A percentile compares a stretch with the other conserved stretches of the same genome.
phyloP scores from a whole-genome alignment of 768 basidiomycete species.

The Cystobasidium onofrii region DNA sequence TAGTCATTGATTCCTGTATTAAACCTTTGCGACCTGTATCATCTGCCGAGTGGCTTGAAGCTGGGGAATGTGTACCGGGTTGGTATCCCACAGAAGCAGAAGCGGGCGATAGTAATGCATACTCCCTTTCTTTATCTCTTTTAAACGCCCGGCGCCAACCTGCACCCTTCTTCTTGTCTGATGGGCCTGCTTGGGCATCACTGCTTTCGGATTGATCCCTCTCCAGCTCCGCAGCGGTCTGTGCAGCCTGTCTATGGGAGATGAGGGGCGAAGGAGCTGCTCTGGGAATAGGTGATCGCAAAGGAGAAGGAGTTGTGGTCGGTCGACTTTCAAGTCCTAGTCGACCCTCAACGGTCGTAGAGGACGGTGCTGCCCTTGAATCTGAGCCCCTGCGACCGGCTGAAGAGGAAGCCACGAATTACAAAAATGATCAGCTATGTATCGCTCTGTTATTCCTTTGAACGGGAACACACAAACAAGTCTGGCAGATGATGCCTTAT shows the following conservation, averaged over 20 bases:
- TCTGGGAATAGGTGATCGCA: neutral
- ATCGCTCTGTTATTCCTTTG: neutral
- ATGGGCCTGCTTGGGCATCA: neutral
- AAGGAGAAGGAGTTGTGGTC: neutral
- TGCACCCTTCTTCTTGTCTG: neutral
- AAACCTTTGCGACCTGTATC: neutral
- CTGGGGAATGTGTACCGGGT: neutral
- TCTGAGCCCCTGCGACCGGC: slow-evolving; percentile 10
- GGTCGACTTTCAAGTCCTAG: neutral
- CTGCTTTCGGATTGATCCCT: neutral
- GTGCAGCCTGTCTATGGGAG: neutral
- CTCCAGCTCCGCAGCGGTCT: neutral
- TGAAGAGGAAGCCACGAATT: neutral
- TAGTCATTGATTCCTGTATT: neutral
- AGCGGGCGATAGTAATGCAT: neutral
- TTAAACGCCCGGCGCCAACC: neutral
- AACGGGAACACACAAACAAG: slow-evolving; percentile 30
- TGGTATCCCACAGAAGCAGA: neutral
- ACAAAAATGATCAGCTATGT: neutral
- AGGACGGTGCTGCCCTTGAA: neutral
- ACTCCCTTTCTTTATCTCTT: neutral
- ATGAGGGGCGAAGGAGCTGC: neutral
- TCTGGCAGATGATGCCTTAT: slow-evolving; percentile 1
- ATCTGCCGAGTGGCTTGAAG: neutral
- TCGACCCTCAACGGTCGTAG: neutral